Percentiles rank a stretch among this genome's conserved stretches.
These are phyloP conservation scores for Puccinia coronata DNA, from an alignment of 1,284 basidiomycete genomes.

Conservation along the genomic window DNA sequence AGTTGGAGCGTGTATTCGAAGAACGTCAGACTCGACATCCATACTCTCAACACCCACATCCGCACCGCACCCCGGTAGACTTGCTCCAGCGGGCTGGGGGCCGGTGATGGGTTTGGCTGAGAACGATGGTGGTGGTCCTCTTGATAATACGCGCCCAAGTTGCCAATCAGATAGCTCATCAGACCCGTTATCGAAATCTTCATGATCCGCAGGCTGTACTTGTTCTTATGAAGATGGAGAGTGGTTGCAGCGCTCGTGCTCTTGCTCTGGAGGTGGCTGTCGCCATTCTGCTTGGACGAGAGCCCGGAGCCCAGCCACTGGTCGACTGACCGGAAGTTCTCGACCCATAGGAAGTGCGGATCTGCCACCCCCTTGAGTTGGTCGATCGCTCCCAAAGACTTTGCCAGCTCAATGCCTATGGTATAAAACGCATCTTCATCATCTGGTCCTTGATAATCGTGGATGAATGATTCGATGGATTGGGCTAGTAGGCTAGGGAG, in stretches of 20 bases:
- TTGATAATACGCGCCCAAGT: neutral
- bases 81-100: neutral
- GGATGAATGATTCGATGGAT: neutral
- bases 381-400: neutral
- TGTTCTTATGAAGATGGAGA: neutral
- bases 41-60: neutral
- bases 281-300: neutral
- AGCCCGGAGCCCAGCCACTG: neutral
- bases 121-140: neutral
- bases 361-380: neutral
- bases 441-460: neutral
- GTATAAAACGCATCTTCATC: neutral
- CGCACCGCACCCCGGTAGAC: neutral
- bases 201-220: neutral
- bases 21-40: conserved; percentile 6
- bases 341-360: neutral
- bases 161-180: conserved; percentile 26
- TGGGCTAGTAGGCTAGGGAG: neutral
- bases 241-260: neutral
- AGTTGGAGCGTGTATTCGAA: conserved; percentile 21
- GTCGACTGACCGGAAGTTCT: neutral
- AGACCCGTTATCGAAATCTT: neutral
- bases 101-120: neutral
- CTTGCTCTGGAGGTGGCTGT: neutral
- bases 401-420: neutral